phyloP scores from a whole-genome alignment of 2,329 filamentous ascomycete genomes.

The Colletotrichum sp. region DNA sequence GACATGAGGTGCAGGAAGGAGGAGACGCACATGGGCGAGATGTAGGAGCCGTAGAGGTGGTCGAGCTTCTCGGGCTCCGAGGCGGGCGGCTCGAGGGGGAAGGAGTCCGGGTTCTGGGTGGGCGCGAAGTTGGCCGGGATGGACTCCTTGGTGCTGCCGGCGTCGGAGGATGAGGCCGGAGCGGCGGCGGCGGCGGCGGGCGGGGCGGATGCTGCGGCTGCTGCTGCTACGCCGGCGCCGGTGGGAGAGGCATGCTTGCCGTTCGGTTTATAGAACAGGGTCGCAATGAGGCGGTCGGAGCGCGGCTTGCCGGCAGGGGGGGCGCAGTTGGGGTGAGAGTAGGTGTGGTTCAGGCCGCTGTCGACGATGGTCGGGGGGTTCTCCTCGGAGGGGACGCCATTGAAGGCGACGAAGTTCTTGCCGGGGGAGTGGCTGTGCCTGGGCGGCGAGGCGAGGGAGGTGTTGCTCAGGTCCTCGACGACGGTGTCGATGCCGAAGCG shows the following conservation, averaged over 20 bases:
- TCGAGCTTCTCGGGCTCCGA: slow-evolving; percentile 64
- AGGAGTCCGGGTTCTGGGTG: slow-evolving; percentile 60
- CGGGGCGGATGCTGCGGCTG: background rate
- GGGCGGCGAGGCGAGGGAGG: slow-evolving; percentile 37
- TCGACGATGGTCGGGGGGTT: slow-evolving; percentile 66
- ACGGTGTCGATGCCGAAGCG: slow-evolving; percentile 70
- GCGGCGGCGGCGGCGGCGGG: background rate
- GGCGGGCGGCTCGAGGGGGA: slow-evolving; percentile 64
- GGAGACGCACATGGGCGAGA: slow-evolving; percentile 69
- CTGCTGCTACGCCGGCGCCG: background rate
- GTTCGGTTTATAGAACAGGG: slow-evolving; percentile 65
- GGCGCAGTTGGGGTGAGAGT: slow-evolving; percentile 68
- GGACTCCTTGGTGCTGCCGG: slow-evolving; percentile 33
- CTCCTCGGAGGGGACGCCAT: slow-evolving; percentile 64
- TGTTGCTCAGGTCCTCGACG: slow-evolving; percentile 57
- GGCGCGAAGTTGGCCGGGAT: slow-evolving; percentile 63
- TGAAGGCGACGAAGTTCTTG: slow-evolving; percentile 55
- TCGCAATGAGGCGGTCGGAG: slow-evolving; percentile 62
- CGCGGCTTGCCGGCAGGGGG: slow-evolving; percentile 48
- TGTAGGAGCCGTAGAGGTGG: slow-evolving; percentile 69
- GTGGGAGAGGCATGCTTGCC: slow-evolving; percentile 16
- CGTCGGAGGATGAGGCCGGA: slow-evolving; percentile 24
- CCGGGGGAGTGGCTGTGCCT: background rate
- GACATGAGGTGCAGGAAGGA: slow-evolving; percentile 72
- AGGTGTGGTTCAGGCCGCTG: slow-evolving; percentile 65